Percentiles rank a stretch among this genome's conserved stretches.
phyloP scores from a whole-genome alignment of 192 early-diverging fungal genomes.

The Coemansia sp. region DNA sequence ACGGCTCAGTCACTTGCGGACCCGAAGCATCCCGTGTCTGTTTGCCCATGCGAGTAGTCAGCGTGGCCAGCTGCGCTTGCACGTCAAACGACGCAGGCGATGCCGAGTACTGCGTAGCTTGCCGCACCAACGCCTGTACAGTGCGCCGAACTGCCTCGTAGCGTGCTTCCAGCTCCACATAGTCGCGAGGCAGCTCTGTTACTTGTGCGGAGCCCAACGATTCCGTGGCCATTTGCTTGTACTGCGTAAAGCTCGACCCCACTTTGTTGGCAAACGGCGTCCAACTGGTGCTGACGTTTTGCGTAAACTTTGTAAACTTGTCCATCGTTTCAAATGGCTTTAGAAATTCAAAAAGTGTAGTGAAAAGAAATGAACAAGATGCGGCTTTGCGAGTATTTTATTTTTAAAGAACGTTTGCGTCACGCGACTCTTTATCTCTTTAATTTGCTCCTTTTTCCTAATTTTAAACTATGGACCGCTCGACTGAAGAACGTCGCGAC shows the following conservation, averaged over 20 bases:
- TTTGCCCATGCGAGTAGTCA: slow-evolving; percentile 48
- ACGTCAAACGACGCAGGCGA: slow-evolving; percentile 71
- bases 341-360: not conserved
- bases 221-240: slow-evolving; percentile 79
- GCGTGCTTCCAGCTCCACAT: slow-evolving; percentile 80
- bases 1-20: slow-evolving; percentile 41
- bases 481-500: slow-evolving; percentile 41
- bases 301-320: slow-evolving; percentile 53
- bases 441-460: not conserved
- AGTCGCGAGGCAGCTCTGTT: slow-evolving; percentile 93
- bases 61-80: slow-evolving; percentile 60
- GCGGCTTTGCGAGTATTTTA: not conserved
- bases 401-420: not conserved
- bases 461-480: slow-evolving; percentile 23
- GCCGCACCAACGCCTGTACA: slow-evolving; percentile 62
- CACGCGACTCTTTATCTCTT: not conserved
- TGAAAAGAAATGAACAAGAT: not conserved
- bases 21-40: slow-evolving; percentile 57
- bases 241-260: slow-evolving; percentile 54
- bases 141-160: slow-evolving; percentile 32
- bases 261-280: slow-evolving; percentile 54
- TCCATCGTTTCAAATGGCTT: slow-evolving; percentile 29
- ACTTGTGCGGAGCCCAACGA: slow-evolving; percentile 70
- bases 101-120: slow-evolving; percentile 72
- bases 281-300: slow-evolving; percentile 50